A percentile compares a stretch with the other conserved stretches of the same genome.
Conservation (phyloP, 495 filamentous ascomycete genomes). For the Penicillium daleae region DNA sequence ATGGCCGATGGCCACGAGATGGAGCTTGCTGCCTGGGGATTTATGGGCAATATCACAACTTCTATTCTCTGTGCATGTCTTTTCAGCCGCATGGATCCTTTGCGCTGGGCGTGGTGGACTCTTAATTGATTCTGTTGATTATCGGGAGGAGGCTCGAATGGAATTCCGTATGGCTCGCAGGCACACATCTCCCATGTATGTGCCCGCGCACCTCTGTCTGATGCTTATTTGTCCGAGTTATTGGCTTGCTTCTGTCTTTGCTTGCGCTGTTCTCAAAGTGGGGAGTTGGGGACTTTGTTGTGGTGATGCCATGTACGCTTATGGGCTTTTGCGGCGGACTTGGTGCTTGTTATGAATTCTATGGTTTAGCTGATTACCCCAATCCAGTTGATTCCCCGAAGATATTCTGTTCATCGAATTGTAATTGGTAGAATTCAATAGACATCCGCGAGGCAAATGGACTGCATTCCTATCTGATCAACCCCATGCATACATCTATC, state of each 20-base stretch:
- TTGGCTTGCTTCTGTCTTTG: slow-evolving; percentile 6
- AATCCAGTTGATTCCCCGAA: neutral
- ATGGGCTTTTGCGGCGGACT: slow-evolving; percentile 3
- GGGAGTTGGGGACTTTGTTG: neutral
- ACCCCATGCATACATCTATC: neutral
- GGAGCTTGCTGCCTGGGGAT: slow-evolving; percentile 12
- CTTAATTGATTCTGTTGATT: slow-evolving; percentile 17
- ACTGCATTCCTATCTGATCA: neutral
- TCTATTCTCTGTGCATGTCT: slow-evolving; percentile 33
- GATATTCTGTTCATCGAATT: neutral
- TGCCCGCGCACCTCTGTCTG: neutral
- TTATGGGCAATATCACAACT: slow-evolving; percentile 21
- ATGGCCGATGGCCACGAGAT: neutral
- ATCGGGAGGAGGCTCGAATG: neutral
- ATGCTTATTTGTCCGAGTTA: neutral
- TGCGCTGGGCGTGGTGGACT: slow-evolving; percentile 30
- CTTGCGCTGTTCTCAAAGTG: neutral
- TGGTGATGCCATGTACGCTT: slow-evolving; percentile 6
- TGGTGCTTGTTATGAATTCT: slow-evolving; percentile 12
- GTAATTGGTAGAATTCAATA: neutral
- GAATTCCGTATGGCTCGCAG: neutral
- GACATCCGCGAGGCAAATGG: neutral
- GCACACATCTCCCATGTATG: neutral
- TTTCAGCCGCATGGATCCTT: slow-evolving; percentile 22
- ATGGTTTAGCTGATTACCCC: slow-evolving; percentile 12